These are phyloP conservation scores for Casaregolazyma suthepensis DNA, from an alignment of 1,139 yeast genomes.

Conservation along the genomic window DNA sequence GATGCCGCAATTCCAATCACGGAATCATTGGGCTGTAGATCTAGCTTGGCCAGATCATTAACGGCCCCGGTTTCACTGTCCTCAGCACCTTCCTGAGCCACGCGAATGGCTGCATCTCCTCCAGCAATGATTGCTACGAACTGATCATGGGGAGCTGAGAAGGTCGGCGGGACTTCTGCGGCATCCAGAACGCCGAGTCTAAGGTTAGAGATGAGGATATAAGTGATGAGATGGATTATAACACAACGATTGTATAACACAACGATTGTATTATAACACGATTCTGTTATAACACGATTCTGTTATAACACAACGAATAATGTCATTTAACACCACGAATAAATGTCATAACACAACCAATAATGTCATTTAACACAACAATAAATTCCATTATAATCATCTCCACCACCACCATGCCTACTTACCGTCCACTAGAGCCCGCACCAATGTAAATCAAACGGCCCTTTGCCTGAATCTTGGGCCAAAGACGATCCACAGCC, in stretches of 20 bases:
- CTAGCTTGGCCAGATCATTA: slow-evolving; percentile 16
- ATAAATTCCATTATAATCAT: not conserved
- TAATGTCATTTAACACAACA: not conserved
- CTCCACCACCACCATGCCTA: not conserved
- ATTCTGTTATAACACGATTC: too few species aligned
- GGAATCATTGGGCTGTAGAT: slow-evolving; percentile 20
- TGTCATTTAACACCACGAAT: too few species aligned
- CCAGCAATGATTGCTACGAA: slow-evolving; percentile 32
- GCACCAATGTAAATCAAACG: slow-evolving; percentile 30
- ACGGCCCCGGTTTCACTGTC: slow-evolving; percentile 20
- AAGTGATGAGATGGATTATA: too few species aligned
- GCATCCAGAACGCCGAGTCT: slow-evolving; percentile 27
- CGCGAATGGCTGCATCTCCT: slow-evolving; percentile 29
- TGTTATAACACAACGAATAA: too few species aligned
- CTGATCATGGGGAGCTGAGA: slow-evolving; percentile 27
- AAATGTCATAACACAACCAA: not conserved
- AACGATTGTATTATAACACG: too few species aligned
- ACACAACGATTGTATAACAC: too few species aligned
- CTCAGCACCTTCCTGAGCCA: slow-evolving; percentile 30
- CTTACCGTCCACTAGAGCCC: slow-evolving; percentile 29
- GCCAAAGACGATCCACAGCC: slow-evolving; percentile 26
- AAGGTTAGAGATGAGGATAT: slow-evolving; percentile 1
- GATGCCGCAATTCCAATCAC: slow-evolving; percentile 28
- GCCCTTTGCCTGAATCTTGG: slow-evolving; percentile 25
- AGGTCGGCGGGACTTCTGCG: slow-evolving; percentile 32